Evolutionary conservation across 2,329 filamentous ascomycete species (phyloP).

Genomic region (Aspergillus neotritici): DNA sequence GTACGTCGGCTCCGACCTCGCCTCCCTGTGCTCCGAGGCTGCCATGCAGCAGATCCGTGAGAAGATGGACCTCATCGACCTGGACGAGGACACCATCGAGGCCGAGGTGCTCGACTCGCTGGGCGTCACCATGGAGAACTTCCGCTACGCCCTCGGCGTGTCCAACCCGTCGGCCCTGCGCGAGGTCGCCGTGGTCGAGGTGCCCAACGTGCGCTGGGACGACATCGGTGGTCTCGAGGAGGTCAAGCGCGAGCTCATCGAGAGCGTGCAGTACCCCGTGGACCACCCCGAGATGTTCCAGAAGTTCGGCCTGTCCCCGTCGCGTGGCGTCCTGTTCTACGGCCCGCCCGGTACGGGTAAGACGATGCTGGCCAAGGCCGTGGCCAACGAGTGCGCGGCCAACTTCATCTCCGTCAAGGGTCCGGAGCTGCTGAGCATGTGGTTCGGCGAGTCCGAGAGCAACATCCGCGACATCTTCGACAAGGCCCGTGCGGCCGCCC

Average conservation of each 20-base stretch:
- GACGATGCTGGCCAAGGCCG: conserved; percentile 97
- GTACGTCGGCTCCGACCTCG: conserved; percentile 97
- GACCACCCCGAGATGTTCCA: conserved; percentile 99
- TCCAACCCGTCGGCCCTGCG: conserved; percentile 98
- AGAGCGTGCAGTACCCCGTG: conserved; percentile 97
- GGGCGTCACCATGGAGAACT: conserved; percentile 99
- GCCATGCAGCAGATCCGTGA: conserved; percentile 99
- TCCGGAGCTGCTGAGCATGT: conserved; percentile 97
- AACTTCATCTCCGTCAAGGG: conserved; percentile 99
- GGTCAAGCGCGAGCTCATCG: conserved; percentile 99
- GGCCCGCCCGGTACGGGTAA: conserved; percentile 99
- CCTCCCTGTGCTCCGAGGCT: conserved; percentile 95
- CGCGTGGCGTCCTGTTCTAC: conserved; percentile 97
- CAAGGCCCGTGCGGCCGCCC: conserved; percentile 95
- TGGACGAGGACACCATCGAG: conserved; percentile 98
- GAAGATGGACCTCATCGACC: conserved; percentile 99
- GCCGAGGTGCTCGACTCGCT: conserved; percentile 97
- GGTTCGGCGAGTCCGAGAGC: conserved; percentile 99
- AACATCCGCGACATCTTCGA: conserved; percentile 99
- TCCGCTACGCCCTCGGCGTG: conserved; percentile 95
- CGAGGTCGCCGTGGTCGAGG: conserved; percentile 97
- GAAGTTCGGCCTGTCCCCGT: conserved; percentile 98
- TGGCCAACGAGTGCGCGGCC: conserved; percentile 97
- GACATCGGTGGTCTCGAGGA: conserved; percentile 97
- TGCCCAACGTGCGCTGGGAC: conserved; percentile 98